phyloP scores from a whole-genome alignment of 208 protist species.

The Trypanosoma mega region DNA sequence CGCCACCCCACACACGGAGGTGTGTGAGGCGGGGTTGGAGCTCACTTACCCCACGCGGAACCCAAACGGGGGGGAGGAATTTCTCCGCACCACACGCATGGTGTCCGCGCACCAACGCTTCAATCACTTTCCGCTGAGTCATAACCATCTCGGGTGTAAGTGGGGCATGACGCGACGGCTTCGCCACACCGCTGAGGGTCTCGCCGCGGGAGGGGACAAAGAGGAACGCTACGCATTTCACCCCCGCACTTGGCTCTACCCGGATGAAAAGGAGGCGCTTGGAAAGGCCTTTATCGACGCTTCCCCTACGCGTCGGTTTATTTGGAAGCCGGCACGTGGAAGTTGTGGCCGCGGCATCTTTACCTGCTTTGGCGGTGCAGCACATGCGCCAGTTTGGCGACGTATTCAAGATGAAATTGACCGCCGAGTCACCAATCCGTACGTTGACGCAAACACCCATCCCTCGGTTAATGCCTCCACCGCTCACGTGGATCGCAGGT shows the following conservation, averaged over 20 bases:
- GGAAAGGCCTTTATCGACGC: conserved; percentile 38
- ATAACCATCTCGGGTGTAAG: conserved; percentile 84
- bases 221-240: conserved; percentile 48
- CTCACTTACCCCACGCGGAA: too few relatives aligned
- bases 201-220: conserved; percentile 13
- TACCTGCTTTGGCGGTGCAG: conserved; percentile 49
- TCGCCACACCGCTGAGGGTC: conserved; percentile 4
- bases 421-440: conserved; percentile 17
- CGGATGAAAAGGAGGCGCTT: conserved; percentile 59
- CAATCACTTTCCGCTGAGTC: conserved; percentile 88
- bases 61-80: too few relatives aligned
- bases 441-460: background rate
- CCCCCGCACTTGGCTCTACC: conserved; percentile 84
- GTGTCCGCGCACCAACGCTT: conserved; percentile 50
- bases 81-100: too few relatives aligned
- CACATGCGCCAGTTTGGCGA: conserved; percentile 46
- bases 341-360: conserved; percentile 90
- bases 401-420: conserved; percentile 60
- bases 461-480: conserved; percentile 11
- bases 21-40: too few relatives aligned
- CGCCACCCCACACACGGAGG: background rate
- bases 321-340: conserved; percentile 89
- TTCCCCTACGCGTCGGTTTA: conserved; percentile 45
- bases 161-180: conserved; percentile 71
- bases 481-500: conserved; percentile 34